Base-by-base conservation (phyloP, 805 yeast genomes). In the Pichia ethanolica region DNA sequence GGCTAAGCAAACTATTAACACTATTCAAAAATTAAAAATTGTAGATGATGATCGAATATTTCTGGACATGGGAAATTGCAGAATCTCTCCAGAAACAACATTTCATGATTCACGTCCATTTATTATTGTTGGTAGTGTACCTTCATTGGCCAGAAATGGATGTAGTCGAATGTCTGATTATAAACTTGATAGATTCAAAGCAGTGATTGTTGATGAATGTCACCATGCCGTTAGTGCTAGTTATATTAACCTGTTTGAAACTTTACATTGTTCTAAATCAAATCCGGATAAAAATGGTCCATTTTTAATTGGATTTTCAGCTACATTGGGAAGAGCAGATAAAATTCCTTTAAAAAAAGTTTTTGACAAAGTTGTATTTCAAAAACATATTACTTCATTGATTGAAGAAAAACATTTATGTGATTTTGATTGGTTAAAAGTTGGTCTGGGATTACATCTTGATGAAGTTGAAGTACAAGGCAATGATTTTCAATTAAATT, bases 181-280 rank as follows among this genome's bases (percentile, higher is more conserved):
- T 58, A 64, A 77, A 48, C 83, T 90, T 0, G 44, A 48, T 3
- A 77, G 78, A n/a, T 83, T 75, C 67, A 84, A 87, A 60, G 71
- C 89, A 34, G 77, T 91, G 14, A 80, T 90, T 25, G 71, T 90
- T 3, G 98, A 90, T 66, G 98, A 90, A 63, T 95, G 96, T 39
- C 98, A 90, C 61, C 97, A 90, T 65, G 83, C 95, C 0, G 85
- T 86, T 1, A 89, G 96, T 0, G 60, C 64, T 13, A 73, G 89
- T 1, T 91, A 90, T 69, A 42, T 66, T 14, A 62, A 70, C 4
- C 72, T 86, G 58, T 88, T 90, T 57, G 69, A 70, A 0, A 57
- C 64, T 38, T 58, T 60, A 1, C 55, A 67, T 0, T 46, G 44
- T 38, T 38, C 44, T 2, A 62, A 69, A 0, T 68, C 79, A 49